Conservation (phyloP, 257 asterid genomes). For the Petunia axillaris region DNA sequence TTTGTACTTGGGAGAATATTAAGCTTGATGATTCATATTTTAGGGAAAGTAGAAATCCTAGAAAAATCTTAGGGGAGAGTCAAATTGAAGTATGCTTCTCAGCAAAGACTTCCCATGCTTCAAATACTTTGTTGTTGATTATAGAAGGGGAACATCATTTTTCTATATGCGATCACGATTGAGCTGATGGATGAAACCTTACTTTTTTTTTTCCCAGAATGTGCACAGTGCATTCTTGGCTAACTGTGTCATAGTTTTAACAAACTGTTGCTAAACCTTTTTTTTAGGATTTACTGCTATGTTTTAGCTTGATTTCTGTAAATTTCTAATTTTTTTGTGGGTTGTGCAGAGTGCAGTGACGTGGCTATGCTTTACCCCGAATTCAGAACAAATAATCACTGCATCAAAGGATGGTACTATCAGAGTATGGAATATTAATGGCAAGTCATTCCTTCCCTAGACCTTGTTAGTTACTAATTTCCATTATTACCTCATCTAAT, state of each 20-base stretch:
- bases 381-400: conserved; percentile 88
- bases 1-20: neutral
- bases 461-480: conserved; percentile 1
- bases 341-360: conserved; percentile 95
- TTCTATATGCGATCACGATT: neutral
- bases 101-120: neutral
- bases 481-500: conserved; percentile 15
- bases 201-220: neutral
- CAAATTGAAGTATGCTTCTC: neutral
- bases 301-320: conserved; percentile 17
- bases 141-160: neutral
- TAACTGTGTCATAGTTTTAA: neutral
- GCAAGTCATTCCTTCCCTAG: conserved; percentile 42
- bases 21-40: neutral
- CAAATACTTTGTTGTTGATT: neutral
- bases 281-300: neutral
- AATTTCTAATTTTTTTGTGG: conserved; percentile 19
- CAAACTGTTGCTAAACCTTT: neutral
- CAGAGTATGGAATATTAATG: conserved; percentile 91
- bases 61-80: neutral
- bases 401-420: conserved; percentile 96
- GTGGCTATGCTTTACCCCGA: conserved; percentile 90
- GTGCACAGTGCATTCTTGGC: neutral
- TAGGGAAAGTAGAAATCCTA: neutral
- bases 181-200: conserved; percentile 8